phyloP scores from a whole-genome alignment of 116 monocot genomes.

The Zostera marina region DNA sequence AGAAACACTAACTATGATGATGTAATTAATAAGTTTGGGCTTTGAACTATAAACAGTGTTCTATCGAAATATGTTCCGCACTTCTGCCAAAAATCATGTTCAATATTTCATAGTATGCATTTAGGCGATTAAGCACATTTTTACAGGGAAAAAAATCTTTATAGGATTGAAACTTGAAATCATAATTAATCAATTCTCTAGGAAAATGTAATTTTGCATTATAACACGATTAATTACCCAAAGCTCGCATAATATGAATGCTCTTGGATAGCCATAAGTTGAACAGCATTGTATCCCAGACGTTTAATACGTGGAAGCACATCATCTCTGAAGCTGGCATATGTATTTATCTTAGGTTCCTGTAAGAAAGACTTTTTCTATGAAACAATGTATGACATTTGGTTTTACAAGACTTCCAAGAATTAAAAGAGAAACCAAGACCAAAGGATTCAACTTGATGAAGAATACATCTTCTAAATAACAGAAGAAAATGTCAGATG shows the following conservation, averaged over 20 bases:
- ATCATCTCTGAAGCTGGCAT: slow-evolving; percentile 89
- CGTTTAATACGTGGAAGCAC: slow-evolving; percentile 83
- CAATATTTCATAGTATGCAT: no score
- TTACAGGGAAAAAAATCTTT: not conserved
- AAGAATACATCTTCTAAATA: no score
- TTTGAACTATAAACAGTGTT: no score
- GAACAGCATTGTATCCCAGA: slow-evolving; percentile 98
- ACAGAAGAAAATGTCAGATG: no score
- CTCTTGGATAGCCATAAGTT: slow-evolving; percentile 99
- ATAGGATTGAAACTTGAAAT: not conserved
- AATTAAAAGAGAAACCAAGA: not conserved
- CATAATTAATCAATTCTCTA: not conserved
- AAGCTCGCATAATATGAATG: slow-evolving; percentile 98
- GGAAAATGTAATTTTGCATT: not conserved
- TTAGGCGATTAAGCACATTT: not conserved
- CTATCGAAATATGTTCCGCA: no score
- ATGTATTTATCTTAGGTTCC: slow-evolving; percentile 95
- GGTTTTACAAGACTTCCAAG: not conserved
- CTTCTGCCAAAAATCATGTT: no score
- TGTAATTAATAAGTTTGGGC: no score
- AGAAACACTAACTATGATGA: no score
- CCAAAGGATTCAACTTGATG: not conserved
- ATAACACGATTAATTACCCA: slow-evolving; percentile 36
- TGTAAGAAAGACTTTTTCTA: slow-evolving; percentile 15
- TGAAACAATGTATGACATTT: not conserved